Evolutionary conservation across 2,329 filamentous ascomycete species (phyloP).

Genomic region (Trichoderma sp.): DNA sequence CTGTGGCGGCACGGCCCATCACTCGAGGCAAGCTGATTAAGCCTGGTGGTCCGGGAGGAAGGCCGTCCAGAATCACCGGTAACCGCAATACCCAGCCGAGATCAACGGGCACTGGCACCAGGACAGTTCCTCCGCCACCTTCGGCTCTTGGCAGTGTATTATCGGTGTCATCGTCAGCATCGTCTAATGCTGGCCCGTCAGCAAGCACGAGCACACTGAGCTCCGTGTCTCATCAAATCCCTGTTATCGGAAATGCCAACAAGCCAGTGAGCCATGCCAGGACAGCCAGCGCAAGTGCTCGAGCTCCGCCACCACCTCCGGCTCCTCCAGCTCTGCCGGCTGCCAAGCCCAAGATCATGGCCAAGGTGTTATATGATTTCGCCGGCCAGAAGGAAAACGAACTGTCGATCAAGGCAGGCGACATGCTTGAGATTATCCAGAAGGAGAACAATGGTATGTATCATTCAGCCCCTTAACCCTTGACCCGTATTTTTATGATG

Average conservation of each 20-base stretch:
- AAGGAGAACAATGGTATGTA: constrained; percentile 89
- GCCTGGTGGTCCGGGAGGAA: constrained; percentile 80
- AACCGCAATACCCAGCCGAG: constrained; percentile 45
- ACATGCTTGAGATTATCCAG: constrained; percentile 84
- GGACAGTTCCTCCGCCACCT: constrained; percentile 35
- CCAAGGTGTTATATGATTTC: constrained; percentile 92
- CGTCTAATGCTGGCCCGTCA: constrained; percentile 20
- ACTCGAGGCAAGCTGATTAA: constrained; percentile 90
- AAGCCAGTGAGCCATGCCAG: constrained; percentile 48
- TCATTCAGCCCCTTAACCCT: not conserved
- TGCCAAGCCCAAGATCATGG: constrained; percentile 64
- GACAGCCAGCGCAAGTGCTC: constrained; percentile 49
- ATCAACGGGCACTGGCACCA: constrained; percentile 35
- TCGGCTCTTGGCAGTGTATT: constrained; percentile 30
- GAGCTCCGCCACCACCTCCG: constrained; percentile 63
- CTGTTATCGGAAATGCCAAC: constrained; percentile 23
- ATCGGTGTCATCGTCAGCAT: constrained; percentile 22
- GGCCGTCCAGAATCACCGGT: constrained; percentile 66
- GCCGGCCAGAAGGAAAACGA: constrained; percentile 80
- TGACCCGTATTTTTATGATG: not conserved
- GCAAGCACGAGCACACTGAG: constrained; percentile 7
- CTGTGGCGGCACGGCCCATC: constrained; percentile 82
- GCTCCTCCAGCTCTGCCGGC: constrained; percentile 49
- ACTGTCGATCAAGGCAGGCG: constrained; percentile 72
- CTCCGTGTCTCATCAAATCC: constrained; percentile 19